These are phyloP conservation scores for Hanseniaspora singularis DNA, from an alignment of 805 yeast genomes.

Conservation along the genomic window DNA sequence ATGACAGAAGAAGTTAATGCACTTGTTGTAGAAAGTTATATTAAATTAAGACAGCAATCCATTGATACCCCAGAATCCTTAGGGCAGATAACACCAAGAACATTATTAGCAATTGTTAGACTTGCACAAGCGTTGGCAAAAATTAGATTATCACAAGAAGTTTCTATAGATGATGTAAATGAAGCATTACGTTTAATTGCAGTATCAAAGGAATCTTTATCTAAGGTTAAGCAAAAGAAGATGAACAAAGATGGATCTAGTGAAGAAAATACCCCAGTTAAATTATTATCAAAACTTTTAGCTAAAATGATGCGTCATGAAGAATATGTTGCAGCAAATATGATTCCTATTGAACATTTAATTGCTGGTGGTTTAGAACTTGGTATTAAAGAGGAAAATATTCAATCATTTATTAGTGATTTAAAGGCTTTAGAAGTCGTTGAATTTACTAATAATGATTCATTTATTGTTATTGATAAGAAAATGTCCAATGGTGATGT, in stretches of 20 bases:
- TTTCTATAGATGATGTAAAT: slow-evolving; percentile 73
- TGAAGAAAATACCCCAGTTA: slow-evolving; percentile 54
- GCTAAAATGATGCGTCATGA: slow-evolving; percentile 39
- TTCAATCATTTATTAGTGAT: not conserved
- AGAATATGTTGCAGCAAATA: slow-evolving; percentile 17
- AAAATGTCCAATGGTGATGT: slow-evolving; percentile 16
- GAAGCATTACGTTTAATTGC: slow-evolving; percentile 82
- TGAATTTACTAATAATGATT: slow-evolving; percentile 6
- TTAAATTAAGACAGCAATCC: slow-evolving; percentile 85
- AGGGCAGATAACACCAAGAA: slow-evolving; percentile 90
- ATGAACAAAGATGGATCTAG: slow-evolving; percentile 23
- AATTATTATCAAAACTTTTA: slow-evolving; percentile 64
- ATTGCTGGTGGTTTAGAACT: not conserved
- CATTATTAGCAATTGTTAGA: slow-evolving; percentile 79
- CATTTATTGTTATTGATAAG: slow-evolving; percentile 26
- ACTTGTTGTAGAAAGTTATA: slow-evolving; percentile 73
- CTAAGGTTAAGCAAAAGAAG: slow-evolving; percentile 38
- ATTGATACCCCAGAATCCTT: slow-evolving; percentile 61
- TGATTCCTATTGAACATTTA: slow-evolving; percentile 5
- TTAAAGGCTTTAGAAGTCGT: slow-evolving; percentile 6
- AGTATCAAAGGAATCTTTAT: slow-evolving; percentile 77
- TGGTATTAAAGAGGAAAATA: not conserved
- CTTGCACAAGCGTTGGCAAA: slow-evolving; percentile 91
- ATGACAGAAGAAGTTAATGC: slow-evolving; percentile 77
- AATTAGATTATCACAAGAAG: slow-evolving; percentile 64